These are phyloP conservation scores for Colletotrichum sp. DNA, from an alignment of 2,329 filamentous ascomycete genomes.

Conservation along the genomic window DNA sequence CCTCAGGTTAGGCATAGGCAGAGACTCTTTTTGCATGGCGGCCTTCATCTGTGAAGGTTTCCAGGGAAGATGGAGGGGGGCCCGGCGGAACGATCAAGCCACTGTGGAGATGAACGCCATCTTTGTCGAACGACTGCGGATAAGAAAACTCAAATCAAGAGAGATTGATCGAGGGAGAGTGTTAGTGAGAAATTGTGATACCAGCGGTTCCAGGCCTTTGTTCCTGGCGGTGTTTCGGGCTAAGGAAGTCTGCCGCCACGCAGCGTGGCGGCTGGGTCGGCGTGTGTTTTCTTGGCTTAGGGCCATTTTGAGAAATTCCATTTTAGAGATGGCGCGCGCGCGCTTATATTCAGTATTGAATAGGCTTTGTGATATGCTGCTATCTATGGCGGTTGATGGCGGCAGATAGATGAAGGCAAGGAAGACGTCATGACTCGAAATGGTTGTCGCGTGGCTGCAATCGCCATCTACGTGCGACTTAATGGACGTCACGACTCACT, in stretches of 20 bases:
- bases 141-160: neutral
- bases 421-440: neutral
- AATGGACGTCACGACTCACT: neutral
- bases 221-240: constrained; percentile 7
- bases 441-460: neutral
- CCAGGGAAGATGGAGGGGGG: neutral
- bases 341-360: neutral
- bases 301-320: neutral
- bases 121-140: neutral
- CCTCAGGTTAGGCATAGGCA: neutral
- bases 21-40: neutral
- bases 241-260: neutral
- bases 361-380: neutral
- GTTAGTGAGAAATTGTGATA: neutral
- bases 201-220: neutral
- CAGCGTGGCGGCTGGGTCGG: neutral
- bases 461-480: neutral
- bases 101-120: neutral
- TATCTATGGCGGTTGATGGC: neutral
- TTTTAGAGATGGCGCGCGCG: neutral
- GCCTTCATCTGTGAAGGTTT: neutral
- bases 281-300: neutral
- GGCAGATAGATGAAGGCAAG: neutral
- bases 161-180: neutral
- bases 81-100: neutral